phyloP scores from a whole-genome alignment of 129 eudicot genomes.

The Heracleum sosnowskyi region DNA sequence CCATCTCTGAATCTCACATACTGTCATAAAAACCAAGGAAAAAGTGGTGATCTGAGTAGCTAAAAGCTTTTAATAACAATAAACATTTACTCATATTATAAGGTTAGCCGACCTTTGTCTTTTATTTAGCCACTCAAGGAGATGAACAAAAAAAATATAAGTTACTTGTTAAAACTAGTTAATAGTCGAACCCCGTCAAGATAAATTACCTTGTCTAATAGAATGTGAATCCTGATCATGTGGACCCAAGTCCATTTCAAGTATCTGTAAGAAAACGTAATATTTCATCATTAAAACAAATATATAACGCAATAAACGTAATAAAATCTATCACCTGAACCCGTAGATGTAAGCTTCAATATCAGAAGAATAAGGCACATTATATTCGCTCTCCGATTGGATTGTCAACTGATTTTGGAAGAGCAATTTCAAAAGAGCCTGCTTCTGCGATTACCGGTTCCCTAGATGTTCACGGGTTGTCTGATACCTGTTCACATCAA shows the following conservation, averaged over 20 bases:
- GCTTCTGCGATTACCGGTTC: slow-evolving; percentile 34
- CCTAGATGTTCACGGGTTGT: slow-evolving; percentile 22
- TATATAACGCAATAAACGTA: slow-evolving; percentile 6
- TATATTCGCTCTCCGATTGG: slow-evolving; percentile 58
- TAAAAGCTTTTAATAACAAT: not conserved
- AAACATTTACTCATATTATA: not conserved
- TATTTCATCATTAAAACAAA: slow-evolving; percentile 6
- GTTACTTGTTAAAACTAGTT: not conserved
- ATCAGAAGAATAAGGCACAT: slow-evolving; percentile 84
- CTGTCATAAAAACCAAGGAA: no score
- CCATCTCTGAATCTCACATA: no score
- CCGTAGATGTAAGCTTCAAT: slow-evolving; percentile 55
- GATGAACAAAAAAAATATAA: slow-evolving; percentile 9
- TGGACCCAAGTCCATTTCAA: slow-evolving; percentile 73
- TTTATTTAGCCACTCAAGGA: no score
- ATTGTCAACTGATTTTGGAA: slow-evolving; percentile 41
- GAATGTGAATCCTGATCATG: slow-evolving; percentile 39
- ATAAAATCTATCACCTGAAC: slow-evolving; percentile 6
- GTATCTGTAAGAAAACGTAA: slow-evolving; percentile 55
- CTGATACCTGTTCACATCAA: slow-evolving; percentile 34
- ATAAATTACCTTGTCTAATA: slow-evolving; percentile 47
- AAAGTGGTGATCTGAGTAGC: not conserved
- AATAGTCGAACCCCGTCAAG: not conserved
- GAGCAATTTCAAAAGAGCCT: slow-evolving; percentile 27
- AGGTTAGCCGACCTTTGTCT: not conserved